Base-by-base conservation (phyloP, 768 basidiomycete genomes). In the Lactifluus echinatus region DNA sequence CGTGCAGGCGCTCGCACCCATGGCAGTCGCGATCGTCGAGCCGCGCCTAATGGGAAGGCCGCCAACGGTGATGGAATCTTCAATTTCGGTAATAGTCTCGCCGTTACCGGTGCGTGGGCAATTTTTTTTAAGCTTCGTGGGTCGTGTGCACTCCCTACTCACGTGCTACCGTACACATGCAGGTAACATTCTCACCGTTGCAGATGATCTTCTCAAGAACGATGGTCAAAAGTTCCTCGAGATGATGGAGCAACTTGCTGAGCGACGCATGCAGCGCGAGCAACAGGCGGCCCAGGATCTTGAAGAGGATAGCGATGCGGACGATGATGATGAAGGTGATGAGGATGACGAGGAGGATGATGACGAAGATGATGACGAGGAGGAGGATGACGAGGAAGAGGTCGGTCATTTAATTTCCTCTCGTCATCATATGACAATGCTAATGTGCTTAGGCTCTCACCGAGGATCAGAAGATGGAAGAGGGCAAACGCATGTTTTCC, bases 161-260 rank as follows among this genome's bases (percentile, higher is more conserved):
- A 46, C 47, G 66, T 65, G 59, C 59, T 56, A 61, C 62, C 61
- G 55, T 61, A 64, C 43, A 63, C 60, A 66, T 85, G 54, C 85
- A 70, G 93, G 91, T 66, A 94, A 93, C 66, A 97, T 99, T 69
- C 79, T 99, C 44, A 99, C 96, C 21, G 95, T 99, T 52, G 96
- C 96, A 45, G 96, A 99, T 68, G 96, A 99, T 73, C 81, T 99
- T 44, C 79, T 99, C 65, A 96, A 96, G 78, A 98, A 98, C 66
- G 94, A 99, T 66, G 95, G 95, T 2, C 91, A 93, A 67, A 97
- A 96, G 75, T 99, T 99, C 75, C 75, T 99, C 65, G 96, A 99
- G 76, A 99, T 99, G 96, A 99, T 99, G 96, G 96, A 98, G 70
- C 93, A 95, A 72, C 80, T 99, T 19, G 94, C 95, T 0, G 93